Evolutionary conservation across 1,284 basidiomycete genomes (phyloP).

Genomic region (Ustilago nuda): DNA sequence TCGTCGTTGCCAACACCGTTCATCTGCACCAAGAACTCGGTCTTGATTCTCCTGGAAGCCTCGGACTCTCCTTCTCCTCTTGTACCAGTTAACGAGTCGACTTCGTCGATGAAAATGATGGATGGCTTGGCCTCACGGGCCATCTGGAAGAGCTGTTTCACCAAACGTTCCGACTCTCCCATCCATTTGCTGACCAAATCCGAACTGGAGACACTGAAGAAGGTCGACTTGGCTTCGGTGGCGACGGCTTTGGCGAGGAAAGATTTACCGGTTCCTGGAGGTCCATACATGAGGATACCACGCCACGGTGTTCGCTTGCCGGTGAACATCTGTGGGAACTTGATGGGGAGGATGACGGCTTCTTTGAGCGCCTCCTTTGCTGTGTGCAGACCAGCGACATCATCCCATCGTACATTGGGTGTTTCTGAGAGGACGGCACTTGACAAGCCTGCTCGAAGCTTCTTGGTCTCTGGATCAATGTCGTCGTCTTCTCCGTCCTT

Average conservation of each 20-base stretch:
- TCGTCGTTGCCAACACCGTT: slow-evolving; percentile 98
- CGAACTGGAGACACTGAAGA: slow-evolving; percentile 94
- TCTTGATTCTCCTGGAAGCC: slow-evolving; percentile 95
- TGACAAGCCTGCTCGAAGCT: slow-evolving; percentile 86
- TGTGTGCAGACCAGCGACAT: slow-evolving; percentile 92
- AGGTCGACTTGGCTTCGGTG: slow-evolving; percentile 96
- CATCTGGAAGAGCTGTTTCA: slow-evolving; percentile 96
- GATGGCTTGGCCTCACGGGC: slow-evolving; percentile 95
- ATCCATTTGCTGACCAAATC: slow-evolving; percentile 99
- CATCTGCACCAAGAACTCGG: slow-evolving; percentile 96
- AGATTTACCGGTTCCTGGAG: slow-evolving; percentile 72
- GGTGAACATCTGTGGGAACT: slow-evolving; percentile 97
- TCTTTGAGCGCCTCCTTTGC: slow-evolving; percentile 97
- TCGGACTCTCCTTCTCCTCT: slow-evolving; percentile 96
- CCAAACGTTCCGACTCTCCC: slow-evolving; percentile 94
- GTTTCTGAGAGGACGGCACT: slow-evolving; percentile 91
- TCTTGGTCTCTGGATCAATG: slow-evolving; percentile 91
- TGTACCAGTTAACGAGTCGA: slow-evolving; percentile 94
- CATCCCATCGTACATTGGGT: slow-evolving; percentile 97
- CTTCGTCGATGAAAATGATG: slow-evolving; percentile 99
- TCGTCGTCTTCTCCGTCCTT: slow-evolving; percentile 80
- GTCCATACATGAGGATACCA: slow-evolving; percentile 94
- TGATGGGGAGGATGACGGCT: slow-evolving; percentile 97
- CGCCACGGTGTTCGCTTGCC: slow-evolving; percentile 97
- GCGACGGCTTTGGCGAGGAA: slow-evolving; percentile 98